Evolutionary conservation across 2,329 filamentous ascomycete species (phyloP).

Genomic region (Ascochyta lentis): DNA sequence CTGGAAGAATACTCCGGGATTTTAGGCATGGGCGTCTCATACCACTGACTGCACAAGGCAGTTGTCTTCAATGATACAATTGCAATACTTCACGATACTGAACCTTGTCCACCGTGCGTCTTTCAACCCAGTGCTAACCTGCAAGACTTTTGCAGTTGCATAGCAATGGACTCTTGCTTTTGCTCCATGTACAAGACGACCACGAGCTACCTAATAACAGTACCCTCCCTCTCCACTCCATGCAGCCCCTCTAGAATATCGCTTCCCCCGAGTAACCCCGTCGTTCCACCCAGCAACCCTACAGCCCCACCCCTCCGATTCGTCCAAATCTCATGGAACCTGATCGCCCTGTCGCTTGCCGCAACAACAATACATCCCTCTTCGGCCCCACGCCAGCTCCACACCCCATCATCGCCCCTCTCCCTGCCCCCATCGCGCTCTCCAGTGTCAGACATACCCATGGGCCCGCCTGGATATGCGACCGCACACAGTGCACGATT

Average conservation of each 20-base stretch:
- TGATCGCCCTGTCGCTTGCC: slow-evolving; percentile 88
- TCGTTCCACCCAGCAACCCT: slow-evolving; percentile 55
- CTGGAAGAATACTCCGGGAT: slow-evolving; percentile 44
- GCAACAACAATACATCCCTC: slow-evolving; percentile 91
- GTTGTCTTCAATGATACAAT: slow-evolving; percentile 48
- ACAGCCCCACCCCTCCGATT: slow-evolving; percentile 56
- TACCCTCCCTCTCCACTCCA: slow-evolving; percentile 74
- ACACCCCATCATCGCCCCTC: slow-evolving; percentile 61
- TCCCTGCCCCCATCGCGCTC: slow-evolving; percentile 26
- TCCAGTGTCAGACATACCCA: slow-evolving; percentile 22
- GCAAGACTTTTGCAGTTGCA: background rate
- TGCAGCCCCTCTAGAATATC: slow-evolving; percentile 84
- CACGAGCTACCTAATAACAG: slow-evolving; percentile 46
- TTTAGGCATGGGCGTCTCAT: slow-evolving; percentile 44
- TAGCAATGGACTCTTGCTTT: background rate
- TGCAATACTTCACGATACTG: slow-evolving; percentile 41
- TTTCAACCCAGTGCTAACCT: background rate
- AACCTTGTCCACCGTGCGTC: background rate
- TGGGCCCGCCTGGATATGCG: slow-evolving; percentile 74
- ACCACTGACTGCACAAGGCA: slow-evolving; percentile 46
- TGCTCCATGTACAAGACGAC: background rate
- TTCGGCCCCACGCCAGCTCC: slow-evolving; percentile 63
- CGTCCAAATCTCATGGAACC: slow-evolving; percentile 96
- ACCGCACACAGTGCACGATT: slow-evolving; percentile 87
- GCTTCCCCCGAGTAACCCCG: slow-evolving; percentile 73